Base-by-base conservation (phyloP, 495 filamentous ascomycete species). In the Penicillium pancosmium region DNA sequence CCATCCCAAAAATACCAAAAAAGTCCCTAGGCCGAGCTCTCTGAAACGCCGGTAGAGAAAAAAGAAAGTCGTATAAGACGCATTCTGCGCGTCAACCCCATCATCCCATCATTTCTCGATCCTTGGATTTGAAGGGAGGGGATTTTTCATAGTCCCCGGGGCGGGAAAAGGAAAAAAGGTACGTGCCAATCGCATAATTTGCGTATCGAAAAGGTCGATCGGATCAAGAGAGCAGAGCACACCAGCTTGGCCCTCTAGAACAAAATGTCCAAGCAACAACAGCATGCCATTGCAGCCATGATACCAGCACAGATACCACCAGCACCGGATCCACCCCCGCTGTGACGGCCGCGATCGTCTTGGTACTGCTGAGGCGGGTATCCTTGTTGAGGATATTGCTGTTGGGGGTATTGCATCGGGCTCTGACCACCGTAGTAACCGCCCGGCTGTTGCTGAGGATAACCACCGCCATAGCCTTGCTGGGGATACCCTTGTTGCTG, bases 231-330 rank as follows among this genome's bases (percentile, higher is more conserved):
- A 44, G 18, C 33, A 49, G 43, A 36, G 60, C 27, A 54, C 44
- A 35, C 48, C 21, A 33, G 34, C 27, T 36, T 50, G 35, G 38
- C 1, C 13, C 12, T 52, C 59, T 77, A 84, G 54, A 83, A 78
- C 35, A 84, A 57, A 48, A 82, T 76, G 71, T 84, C 81, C 73
- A 82, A 77, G 61, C 80, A 83, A 62, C 81, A 84, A 60, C 81
- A 84, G 54, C 80, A 81, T 10, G 80, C 80, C 41, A 82, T 34
- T 15, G 74, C 78, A 47, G 77, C 79, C 66, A 81, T 63, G 10
- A 82, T 67, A 63, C 76, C 80, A 0, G 79, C 77, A 27, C 80
- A 80, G 16, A 81, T 62, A 2, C 80, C 81, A 8, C 73, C 77
- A 7, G 69, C 68, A 3, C 63, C 59, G 6, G 67, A 66, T 13